These are phyloP conservation scores for Rhynchosporium agropyri DNA, from an alignment of 2,329 filamentous ascomycete species.

Conservation along the genomic window DNA sequence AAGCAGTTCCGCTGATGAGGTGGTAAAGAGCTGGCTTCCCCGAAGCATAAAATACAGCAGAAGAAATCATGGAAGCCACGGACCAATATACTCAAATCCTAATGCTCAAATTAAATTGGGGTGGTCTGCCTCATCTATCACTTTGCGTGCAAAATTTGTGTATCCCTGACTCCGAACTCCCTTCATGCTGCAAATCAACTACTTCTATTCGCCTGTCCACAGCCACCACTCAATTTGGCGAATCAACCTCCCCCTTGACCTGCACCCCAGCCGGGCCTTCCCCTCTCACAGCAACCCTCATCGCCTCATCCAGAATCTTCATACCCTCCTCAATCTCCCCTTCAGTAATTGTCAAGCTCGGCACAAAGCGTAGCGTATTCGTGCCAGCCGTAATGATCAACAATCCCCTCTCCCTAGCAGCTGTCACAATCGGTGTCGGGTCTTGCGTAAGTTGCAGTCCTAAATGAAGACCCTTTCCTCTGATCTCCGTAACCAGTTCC, in stretches of 20 bases:
- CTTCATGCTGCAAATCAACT: background rate
- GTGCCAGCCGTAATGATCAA: constrained; percentile 90
- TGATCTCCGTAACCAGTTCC: constrained; percentile 72
- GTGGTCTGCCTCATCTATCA: too few relatives aligned
- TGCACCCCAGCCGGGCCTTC: constrained; percentile 29
- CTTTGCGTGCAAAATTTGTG: constrained; percentile 1
- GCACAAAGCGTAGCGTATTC: constrained; percentile 91
- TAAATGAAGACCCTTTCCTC: constrained; percentile 83
- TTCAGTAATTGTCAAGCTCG: constrained; percentile 78
- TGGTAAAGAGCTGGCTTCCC: too few relatives aligned
- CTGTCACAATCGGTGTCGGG: constrained; percentile 74
- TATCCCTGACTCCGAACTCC: constrained; percentile 16
- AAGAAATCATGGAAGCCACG: too few relatives aligned
- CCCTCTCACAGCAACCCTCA: constrained; percentile 41
- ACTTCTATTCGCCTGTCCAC: background rate
- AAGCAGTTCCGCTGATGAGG: too few relatives aligned
- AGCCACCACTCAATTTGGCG: constrained; percentile 31
- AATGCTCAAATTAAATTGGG: background rate
- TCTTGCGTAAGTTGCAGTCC: constrained; percentile 81
- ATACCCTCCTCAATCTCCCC: constrained; percentile 80
- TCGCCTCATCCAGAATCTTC: constrained; percentile 71
- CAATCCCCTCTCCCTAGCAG: constrained; percentile 83
- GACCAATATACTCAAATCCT: background rate
- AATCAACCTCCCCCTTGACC: constrained; percentile 37
- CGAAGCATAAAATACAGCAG: too few relatives aligned